A percentile compares a stretch with the other conserved stretches of the same genome.
Conservation (phyloP, 164 flowering plant species). For the Protea cynaroides region DNA sequence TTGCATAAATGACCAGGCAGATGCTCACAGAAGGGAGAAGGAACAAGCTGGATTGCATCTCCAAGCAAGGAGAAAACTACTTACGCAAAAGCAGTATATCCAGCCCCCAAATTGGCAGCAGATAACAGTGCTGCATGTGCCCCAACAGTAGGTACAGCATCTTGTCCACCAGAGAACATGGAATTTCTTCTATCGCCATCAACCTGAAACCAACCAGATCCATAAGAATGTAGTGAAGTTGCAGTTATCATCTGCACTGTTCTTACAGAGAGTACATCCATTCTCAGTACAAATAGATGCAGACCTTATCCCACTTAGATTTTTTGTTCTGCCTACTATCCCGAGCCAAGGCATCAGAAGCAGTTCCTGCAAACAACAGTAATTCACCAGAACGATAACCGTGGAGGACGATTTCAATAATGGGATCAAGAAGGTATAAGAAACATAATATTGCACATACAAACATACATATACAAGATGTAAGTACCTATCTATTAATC, state of each 20-base stretch:
- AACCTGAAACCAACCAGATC: constrained; percentile 41
- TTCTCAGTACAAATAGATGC: background rate
- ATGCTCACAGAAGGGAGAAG: background rate
- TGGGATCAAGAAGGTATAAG: background rate
- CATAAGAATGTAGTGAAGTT: background rate
- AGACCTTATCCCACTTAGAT: constrained; percentile 99
- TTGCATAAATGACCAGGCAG: background rate
- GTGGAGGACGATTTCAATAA: too few relatives aligned
- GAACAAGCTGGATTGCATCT: background rate
- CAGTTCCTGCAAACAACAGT: constrained; percentile 28
- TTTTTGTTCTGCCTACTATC: constrained; percentile 88
- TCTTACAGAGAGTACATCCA: background rate
- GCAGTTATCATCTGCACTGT: background rate
- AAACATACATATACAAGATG: too few relatives aligned
- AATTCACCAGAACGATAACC: background rate
- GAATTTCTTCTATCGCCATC: constrained; percentile 59
- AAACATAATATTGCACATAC: background rate
- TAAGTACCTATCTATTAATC: too few relatives aligned
- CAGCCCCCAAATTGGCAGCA: constrained; percentile 75
- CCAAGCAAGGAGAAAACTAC: constrained; percentile 16
- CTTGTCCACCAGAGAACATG: constrained; percentile 43
- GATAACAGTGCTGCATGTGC: constrained; percentile 60
- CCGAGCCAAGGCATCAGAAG: constrained; percentile 40
- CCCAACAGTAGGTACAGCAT: constrained; percentile 39
- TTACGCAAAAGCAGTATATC: constrained; percentile 84